phyloP scores from a whole-genome alignment of 2,329 filamentous ascomycete genomes.

The Ophiostoma novo-ulmi region DNA sequence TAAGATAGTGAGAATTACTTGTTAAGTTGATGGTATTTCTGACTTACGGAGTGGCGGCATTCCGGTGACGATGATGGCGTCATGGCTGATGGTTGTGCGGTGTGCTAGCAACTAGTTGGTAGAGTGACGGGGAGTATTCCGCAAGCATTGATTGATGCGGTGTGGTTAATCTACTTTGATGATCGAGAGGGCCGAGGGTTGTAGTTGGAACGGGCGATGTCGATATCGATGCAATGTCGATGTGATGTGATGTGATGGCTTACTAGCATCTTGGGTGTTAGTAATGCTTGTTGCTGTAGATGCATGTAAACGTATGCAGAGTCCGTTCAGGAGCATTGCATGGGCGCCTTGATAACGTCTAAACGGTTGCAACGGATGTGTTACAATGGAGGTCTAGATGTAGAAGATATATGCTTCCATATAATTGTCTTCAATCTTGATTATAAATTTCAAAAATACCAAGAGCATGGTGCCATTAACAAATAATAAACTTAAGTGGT shows the following conservation, averaged over 20 bases:
- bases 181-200: neutral
- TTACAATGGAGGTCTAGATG: neutral
- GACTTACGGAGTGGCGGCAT: constrained; percentile 1
- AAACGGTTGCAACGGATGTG: neutral
- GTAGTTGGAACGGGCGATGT: neutral
- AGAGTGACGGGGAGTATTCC: neutral
- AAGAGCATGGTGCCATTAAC: neutral
- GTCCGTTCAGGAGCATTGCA: neutral
- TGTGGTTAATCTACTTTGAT: neutral
- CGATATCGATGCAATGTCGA: neutral
- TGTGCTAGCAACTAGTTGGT: neutral
- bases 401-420: neutral
- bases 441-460: too few species aligned
- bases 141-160: neutral
- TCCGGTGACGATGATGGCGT: neutral
- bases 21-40: neutral
- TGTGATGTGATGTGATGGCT: neutral
- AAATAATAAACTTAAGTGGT: too few species aligned
- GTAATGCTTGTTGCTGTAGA: neutral
- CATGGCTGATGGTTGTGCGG: neutral
- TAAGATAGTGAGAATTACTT: too few species aligned
- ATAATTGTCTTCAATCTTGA: too few species aligned
- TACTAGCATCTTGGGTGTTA: neutral
- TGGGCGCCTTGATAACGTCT: neutral
- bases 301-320: neutral